Evolutionary conservation across 106 monocot genomes (phyloP), one percentile per base, ranked within the genome.

Genomic region (Hemerocallis citrina): DNA sequence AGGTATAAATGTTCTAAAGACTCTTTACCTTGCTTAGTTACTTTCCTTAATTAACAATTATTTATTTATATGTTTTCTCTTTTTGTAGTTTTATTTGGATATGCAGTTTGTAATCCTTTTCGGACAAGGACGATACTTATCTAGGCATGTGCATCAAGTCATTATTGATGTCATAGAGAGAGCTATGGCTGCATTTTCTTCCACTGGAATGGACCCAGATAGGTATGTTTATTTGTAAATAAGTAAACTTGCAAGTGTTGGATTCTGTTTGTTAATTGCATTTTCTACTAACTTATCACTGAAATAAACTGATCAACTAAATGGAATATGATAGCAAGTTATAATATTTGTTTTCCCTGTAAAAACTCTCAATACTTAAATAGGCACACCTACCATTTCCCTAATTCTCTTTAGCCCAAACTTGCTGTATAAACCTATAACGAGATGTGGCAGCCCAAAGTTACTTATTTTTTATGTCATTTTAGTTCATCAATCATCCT

Each of bases 61-160:
- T 17, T 30, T 39, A n/a, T n/a, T n/a, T n/a, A n/a, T n/a, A n/a
- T n/a, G n/a, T n/a, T 62, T 62, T 5, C 52, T 63, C n/a, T 66
- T 20, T 62, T 24, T 72, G 70, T 72, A 96, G 95, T 84, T 96
- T 77, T 96, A 87, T 69, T 71, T 96, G 70, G 95, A 96, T 74
- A 90, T 96, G 95, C 84, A 96, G 55, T 96, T 96, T 75, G 84
- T 96, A 20, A 67, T 84, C 24, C 67, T 74, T 48, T 96, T 87
- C 55, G 83, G 86, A 60, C 90, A 96, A 81, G 86, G 90, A 25
- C 80, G 95, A 49, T 86, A 81, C 64, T 75, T 86, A 56, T 90
- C 95, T 55, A 75, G 90, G 24, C 75, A 76, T 59, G 77, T 96
- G 34, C 79, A 90, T 74, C 90, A 90, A 86, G 86, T 90, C 49